Evolutionary conservation across 139 green algal genomes (phyloP).

Genomic region (Chlamydomonas sphaeroides): DNA sequence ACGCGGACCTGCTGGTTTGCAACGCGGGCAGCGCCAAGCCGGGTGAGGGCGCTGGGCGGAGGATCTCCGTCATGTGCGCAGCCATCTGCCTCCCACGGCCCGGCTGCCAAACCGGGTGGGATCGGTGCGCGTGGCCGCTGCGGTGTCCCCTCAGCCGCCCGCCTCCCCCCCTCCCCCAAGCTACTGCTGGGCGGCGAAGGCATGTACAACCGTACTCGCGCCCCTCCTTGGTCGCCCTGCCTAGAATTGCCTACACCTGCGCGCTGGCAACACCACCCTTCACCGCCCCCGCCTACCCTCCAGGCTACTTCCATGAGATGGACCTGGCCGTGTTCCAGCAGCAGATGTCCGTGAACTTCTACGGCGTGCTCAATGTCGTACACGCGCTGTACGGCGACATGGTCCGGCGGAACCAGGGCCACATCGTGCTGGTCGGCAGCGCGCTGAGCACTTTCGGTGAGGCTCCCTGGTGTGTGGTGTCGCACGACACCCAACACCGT

Average conservation of each 20-base stretch:
- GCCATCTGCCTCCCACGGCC: no score
- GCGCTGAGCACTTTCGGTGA: conserved; percentile 64
- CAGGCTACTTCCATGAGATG: conserved; percentile 81
- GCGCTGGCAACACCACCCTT: no score
- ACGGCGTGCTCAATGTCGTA: conserved; percentile 71
- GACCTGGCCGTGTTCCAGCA: conserved; percentile 54
- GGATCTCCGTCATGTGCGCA: no score
- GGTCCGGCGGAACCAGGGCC: conserved; percentile 68
- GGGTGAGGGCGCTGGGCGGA: background rate
- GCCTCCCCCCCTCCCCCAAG: background rate
- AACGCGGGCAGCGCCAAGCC: conserved; percentile 2
- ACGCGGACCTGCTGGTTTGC: conserved; percentile 26
- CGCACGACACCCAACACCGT: no score
- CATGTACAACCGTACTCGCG: no score
- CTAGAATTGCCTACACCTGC: no score
- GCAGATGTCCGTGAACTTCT: conserved; percentile 86
- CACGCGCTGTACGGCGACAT: conserved; percentile 76
- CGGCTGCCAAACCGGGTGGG: no score
- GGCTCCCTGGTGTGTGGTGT: no score
- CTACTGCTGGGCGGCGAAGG: no score
- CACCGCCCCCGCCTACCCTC: background rate
- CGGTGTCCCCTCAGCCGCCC: no score
- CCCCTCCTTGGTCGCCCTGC: no score
- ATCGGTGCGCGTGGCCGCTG: no score
- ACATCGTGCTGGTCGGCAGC: conserved; percentile 73